These are phyloP conservation scores for Euphorbia peplus DNA, from an alignment of 345 rosid genomes.

Conservation along the genomic window DNA sequence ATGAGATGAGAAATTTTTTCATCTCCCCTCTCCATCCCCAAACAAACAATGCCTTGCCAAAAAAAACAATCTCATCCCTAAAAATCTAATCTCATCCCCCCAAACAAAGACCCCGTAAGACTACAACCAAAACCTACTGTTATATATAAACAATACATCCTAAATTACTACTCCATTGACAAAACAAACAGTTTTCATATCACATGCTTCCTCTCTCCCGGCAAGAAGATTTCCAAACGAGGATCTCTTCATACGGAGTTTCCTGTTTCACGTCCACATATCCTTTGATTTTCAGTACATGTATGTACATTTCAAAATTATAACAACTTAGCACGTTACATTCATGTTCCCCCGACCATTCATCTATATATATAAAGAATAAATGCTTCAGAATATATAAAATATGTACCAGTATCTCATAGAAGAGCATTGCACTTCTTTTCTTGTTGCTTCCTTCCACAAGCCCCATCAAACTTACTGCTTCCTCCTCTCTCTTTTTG, in stretches of 20 bases:
- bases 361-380: no score
- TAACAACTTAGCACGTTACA: constrained; percentile 6
- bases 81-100: no score
- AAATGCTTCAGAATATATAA: background rate
- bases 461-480: constrained; percentile 43
- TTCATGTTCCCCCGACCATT: constrained; percentile 4
- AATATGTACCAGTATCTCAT: constrained; percentile 70
- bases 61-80: no score
- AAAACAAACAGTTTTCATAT: no score
- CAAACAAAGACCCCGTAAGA: no score
- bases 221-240: constrained; percentile 31
- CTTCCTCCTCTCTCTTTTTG: constrained; percentile 44
- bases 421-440: constrained; percentile 70
- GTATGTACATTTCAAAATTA: constrained; percentile 19
- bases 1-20: no score
- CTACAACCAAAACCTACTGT: no score
- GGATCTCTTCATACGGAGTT: constrained; percentile 49
- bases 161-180: no score
- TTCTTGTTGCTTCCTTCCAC: constrained; percentile 53
- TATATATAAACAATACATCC: no score
- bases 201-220: constrained; percentile 18
- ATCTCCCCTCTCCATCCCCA: no score
- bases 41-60: no score
- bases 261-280: constrained; percentile 61
- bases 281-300: constrained; percentile 69